phyloP scores from a whole-genome alignment of 768 basidiomycete genomes.

The Leccinum barrowsii region DNA sequence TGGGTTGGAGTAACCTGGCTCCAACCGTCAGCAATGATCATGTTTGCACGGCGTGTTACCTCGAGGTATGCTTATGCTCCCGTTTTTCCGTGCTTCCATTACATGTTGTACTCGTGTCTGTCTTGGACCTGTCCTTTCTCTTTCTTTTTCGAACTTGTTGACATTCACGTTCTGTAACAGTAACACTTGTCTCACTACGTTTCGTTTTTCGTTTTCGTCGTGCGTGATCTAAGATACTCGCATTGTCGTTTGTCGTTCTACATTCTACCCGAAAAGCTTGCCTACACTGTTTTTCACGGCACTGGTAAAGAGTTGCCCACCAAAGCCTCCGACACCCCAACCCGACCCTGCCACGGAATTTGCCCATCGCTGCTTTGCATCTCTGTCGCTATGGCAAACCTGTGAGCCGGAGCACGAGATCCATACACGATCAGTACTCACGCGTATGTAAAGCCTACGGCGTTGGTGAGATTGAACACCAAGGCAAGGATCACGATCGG shows the following conservation, averaged over 20 bases:
- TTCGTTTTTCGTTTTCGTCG: slow-evolving; percentile 3
- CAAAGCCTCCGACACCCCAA: slow-evolving; percentile 80
- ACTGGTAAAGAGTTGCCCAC: slow-evolving; percentile 79
- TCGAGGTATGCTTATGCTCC: slow-evolving; percentile 10
- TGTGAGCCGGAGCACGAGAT: slow-evolving; percentile 11
- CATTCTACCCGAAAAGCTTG: slow-evolving; percentile 57
- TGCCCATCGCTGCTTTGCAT: slow-evolving; percentile 92
- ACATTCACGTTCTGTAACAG: slow-evolving; percentile 32
- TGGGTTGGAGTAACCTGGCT: slow-evolving; percentile 41
- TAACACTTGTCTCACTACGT: slow-evolving; percentile 14
- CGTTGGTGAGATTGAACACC: slow-evolving; percentile 94
- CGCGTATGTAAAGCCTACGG: slow-evolving; percentile 96
- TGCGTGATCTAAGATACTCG: slow-evolving; percentile 6
- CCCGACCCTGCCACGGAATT: slow-evolving; percentile 63
- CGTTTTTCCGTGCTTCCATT: slow-evolving; percentile 19
- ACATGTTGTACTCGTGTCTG: slow-evolving; percentile 24
- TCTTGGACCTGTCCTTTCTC: slow-evolving; percentile 18
- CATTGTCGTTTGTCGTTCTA: slow-evolving; percentile 12
- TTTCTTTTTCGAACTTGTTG: slow-evolving; percentile 2
- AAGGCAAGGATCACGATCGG: slow-evolving; percentile 93
- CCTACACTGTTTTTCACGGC: slow-evolving; percentile 81
- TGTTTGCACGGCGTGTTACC: slow-evolving; percentile 7
- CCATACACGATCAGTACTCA: slow-evolving; percentile 36
- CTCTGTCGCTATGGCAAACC: slow-evolving; percentile 61
- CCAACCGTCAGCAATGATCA: slow-evolving; percentile 8